Percentiles rank a stretch among this genome's conserved stretches.
phyloP scores from a whole-genome alignment of 2,329 filamentous ascomycete species.

The Colletotrichum chlorophyti region DNA sequence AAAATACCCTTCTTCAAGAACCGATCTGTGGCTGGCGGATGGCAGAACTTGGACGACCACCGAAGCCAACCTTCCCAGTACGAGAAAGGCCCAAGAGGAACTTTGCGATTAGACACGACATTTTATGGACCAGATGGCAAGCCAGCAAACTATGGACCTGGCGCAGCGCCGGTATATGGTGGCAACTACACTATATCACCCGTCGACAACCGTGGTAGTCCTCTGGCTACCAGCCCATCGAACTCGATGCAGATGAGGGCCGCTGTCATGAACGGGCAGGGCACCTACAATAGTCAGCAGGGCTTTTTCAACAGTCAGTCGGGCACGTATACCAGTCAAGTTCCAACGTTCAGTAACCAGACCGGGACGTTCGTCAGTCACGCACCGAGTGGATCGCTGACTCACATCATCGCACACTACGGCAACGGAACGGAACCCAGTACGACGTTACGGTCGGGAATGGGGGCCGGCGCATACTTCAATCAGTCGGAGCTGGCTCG shows the following conservation, averaged over 20 bases:
- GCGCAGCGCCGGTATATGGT: not conserved
- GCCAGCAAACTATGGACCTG: slow-evolving; percentile 1
- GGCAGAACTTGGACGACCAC: slow-evolving; percentile 39
- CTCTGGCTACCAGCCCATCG: slow-evolving; percentile 22
- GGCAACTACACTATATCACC: slow-evolving; percentile 22
- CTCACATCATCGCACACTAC: slow-evolving; percentile 18
- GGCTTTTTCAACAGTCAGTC: slow-evolving; percentile 1
- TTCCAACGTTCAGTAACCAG: slow-evolving; percentile 12
- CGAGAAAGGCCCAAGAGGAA: slow-evolving; percentile 34
- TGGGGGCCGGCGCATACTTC: slow-evolving; percentile 45
- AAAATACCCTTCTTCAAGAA: slow-evolving; percentile 45
- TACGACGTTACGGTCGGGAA: slow-evolving; percentile 41
- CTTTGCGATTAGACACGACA: slow-evolving; percentile 32
- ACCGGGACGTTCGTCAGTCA: slow-evolving; percentile 31
- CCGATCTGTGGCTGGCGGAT: slow-evolving; percentile 39
- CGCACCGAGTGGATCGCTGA: slow-evolving; percentile 21
- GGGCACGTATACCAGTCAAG: not conserved
- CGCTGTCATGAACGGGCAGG: slow-evolving; percentile 14
- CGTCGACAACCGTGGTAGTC: slow-evolving; percentile 19
- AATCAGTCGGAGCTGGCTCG: slow-evolving; percentile 47
- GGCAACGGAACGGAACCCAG: slow-evolving; percentile 30
- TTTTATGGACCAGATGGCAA: slow-evolving; percentile 32
- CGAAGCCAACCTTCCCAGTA: slow-evolving; percentile 27
- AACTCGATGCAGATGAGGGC: slow-evolving; percentile 13
- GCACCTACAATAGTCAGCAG: slow-evolving; percentile 15